Conservation (phyloP, 805 yeast species). For the Ogataea wickerhamii region DNA sequence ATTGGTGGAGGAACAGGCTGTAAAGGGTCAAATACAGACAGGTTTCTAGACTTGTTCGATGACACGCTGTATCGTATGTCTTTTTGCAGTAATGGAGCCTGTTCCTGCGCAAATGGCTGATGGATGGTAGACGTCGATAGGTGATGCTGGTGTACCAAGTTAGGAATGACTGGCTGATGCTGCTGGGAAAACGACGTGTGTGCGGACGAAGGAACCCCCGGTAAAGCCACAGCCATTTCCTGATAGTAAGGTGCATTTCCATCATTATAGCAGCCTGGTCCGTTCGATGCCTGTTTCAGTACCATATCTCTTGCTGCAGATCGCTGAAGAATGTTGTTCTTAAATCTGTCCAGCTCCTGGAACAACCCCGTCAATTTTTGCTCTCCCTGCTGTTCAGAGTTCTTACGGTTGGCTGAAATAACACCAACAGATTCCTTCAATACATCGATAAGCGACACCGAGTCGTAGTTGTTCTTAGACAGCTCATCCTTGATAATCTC, state of each 20-base stretch:
- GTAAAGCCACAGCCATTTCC: conserved; percentile 6
- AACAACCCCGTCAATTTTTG: conserved; percentile 8
- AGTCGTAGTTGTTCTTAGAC: conserved; percentile 48
- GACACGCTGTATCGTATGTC: conserved; percentile 32
- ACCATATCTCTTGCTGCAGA: conserved; percentile 33
- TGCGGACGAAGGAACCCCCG: conserved; percentile 11
- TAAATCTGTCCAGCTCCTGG: conserved; percentile 26
- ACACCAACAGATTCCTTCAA: conserved; percentile 23
- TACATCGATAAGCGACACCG: conserved; percentile 47
- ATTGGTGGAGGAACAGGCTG: conserved; percentile 20
- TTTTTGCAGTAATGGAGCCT: conserved; percentile 26
- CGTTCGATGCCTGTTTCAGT: conserved; percentile 20
- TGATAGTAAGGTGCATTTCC: conserved; percentile 8
- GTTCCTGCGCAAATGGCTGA: conserved; percentile 29
- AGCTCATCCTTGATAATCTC: conserved; percentile 48
- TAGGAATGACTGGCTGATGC: conserved; percentile 19
- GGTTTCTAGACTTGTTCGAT: conserved; percentile 34
- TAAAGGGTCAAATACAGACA: conserved; percentile 38
- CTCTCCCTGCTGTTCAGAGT: conserved; percentile 11
- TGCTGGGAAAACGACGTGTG: conserved; percentile 11
- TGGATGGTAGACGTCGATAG: conserved; percentile 28
- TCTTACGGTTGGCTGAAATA: conserved; percentile 8
- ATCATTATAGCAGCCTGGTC: conserved; percentile 20
- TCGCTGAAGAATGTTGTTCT: conserved; percentile 27
- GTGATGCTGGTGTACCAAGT: conserved; percentile 26